phyloP scores from a whole-genome alignment of 805 yeast species.

The Grigorovia humatica region DNA sequence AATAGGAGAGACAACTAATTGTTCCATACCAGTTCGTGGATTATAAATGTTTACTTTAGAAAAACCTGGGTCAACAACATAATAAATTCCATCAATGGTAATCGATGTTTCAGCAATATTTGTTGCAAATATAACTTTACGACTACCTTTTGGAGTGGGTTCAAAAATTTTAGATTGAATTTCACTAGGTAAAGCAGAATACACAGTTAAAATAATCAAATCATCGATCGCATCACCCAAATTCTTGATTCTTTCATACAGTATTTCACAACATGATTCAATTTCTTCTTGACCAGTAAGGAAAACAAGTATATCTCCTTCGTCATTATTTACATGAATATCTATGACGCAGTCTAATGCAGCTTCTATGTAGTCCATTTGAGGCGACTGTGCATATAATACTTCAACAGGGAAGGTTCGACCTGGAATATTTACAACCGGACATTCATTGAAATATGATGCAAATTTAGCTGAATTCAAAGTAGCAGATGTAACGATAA shows the following conservation, averaged over 20 bases:
- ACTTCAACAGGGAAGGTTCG: constrained; percentile 85
- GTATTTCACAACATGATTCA: constrained; percentile 73
- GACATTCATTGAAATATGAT: constrained; percentile 65
- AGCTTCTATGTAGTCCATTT: constrained; percentile 74
- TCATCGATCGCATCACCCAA: constrained; percentile 57
- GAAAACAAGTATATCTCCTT: constrained; percentile 75
- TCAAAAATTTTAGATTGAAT: constrained; percentile 83
- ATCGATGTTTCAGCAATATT: constrained; percentile 96
- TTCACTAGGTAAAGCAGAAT: constrained; percentile 85
- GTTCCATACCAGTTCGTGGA: constrained; percentile 84
- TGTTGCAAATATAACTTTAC: constrained; percentile 90
- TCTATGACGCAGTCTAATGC: constrained; percentile 78
- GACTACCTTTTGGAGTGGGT: constrained; percentile 69
- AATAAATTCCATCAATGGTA: constrained; percentile 87
- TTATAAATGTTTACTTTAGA: constrained; percentile 85
- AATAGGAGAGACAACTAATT: constrained; percentile 71
- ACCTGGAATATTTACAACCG: constrained; percentile 78
- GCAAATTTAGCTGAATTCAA: constrained; percentile 83
- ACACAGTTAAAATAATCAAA: constrained; percentile 73
- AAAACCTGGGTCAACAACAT: constrained; percentile 91
- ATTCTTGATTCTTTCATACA: constrained; percentile 54
- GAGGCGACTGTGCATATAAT: constrained; percentile 70
- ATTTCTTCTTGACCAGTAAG: constrained; percentile 93
- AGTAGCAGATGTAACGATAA: constrained; percentile 89
- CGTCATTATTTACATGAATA: constrained; percentile 68